These are phyloP conservation scores for Annulohypoxylon stygium DNA, from an alignment of 495 filamentous ascomycete species.

Conservation along the genomic window DNA sequence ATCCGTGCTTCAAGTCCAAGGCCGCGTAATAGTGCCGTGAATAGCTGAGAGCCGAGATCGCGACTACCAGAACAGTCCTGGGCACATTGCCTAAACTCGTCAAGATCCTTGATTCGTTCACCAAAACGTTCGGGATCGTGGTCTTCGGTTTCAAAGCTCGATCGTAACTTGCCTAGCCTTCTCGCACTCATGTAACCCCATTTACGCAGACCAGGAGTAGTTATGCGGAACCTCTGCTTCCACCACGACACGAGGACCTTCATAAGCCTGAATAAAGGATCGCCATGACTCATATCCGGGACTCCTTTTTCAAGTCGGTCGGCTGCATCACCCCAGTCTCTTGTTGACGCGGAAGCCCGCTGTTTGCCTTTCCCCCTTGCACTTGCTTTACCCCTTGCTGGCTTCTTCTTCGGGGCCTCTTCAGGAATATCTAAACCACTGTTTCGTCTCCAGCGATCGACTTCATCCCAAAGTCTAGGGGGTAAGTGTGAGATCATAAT, in stretches of 20 bases:
- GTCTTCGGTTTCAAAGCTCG: constrained; percentile 71
- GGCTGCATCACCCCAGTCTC: constrained; percentile 81
- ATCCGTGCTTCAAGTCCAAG: constrained; percentile 84
- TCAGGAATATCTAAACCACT: constrained; percentile 70
- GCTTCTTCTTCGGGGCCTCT: constrained; percentile 49
- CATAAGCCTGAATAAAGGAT: constrained; percentile 85
- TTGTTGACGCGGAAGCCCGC: constrained; percentile 60
- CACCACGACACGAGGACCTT: constrained; percentile 84
- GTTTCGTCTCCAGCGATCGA: constrained; percentile 78
- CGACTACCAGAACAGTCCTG: constrained; percentile 82
- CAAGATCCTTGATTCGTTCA: constrained; percentile 74
- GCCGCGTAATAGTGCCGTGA: constrained; percentile 87
- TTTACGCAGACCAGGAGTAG: constrained; percentile 86
- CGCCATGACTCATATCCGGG: constrained; percentile 79
- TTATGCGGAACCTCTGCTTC: constrained; percentile 85
- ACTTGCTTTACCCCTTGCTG: constrained; percentile 54
- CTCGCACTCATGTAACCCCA: constrained; percentile 83
- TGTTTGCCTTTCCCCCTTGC: constrained; percentile 58
- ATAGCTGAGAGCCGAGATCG: constrained; percentile 90
- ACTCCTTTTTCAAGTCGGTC: constrained; percentile 75
- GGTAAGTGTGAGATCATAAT: constrained; percentile 80
- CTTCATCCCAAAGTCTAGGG: constrained; percentile 72
- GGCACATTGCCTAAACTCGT: constrained; percentile 77
- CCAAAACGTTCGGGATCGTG: constrained; percentile 75
- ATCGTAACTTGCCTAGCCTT: constrained; percentile 74